Conservation (phyloP, 352 stramenopile species). For the Pythium pyrilobum region DNA sequence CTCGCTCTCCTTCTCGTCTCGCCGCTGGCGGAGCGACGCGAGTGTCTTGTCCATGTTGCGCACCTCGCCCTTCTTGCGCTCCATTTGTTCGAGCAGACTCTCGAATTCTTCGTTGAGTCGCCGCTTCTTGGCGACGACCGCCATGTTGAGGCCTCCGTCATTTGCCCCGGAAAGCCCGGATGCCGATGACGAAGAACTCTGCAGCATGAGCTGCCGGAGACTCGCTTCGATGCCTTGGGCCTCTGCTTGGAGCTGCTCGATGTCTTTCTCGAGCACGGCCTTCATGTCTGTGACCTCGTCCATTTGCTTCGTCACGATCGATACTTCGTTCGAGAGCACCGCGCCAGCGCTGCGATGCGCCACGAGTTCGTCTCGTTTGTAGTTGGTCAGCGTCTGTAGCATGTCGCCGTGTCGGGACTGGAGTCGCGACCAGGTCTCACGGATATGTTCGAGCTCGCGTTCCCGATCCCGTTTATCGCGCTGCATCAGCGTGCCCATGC, state of each 20-base stretch:
- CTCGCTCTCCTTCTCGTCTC: conserved; percentile 73
- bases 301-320: conserved; percentile 67
- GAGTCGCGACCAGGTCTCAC: conserved; percentile 27
- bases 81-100: conserved; percentile 58
- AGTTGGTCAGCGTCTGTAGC: conserved; percentile 67
- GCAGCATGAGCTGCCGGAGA: conserved; percentile 60
- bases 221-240: conserved; percentile 46
- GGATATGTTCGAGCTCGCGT: conserved; percentile 23
- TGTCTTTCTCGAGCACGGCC: conserved; percentile 41
- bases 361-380: conserved; percentile 79
- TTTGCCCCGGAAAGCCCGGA: conserved; percentile 2
- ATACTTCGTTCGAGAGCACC: conserved; percentile 71
- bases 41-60: conserved; percentile 62
- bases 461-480: conserved; percentile 30
- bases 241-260: conserved; percentile 52
- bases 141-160: conserved; percentile 45
- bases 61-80: conserved; percentile 61
- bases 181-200: conserved; percentile 19
- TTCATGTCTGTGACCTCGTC: conserved; percentile 71
- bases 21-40: conserved; percentile 33
- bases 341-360: conserved; percentile 62
- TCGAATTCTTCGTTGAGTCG: conserved; percentile 83
- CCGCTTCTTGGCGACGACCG: conserved; percentile 65
- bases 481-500: conserved; percentile 21
- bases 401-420: conserved; percentile 49